Conservation (phyloP, 2,329 filamentous ascomycete genomes). For the Zymoseptoria passerinii region DNA sequence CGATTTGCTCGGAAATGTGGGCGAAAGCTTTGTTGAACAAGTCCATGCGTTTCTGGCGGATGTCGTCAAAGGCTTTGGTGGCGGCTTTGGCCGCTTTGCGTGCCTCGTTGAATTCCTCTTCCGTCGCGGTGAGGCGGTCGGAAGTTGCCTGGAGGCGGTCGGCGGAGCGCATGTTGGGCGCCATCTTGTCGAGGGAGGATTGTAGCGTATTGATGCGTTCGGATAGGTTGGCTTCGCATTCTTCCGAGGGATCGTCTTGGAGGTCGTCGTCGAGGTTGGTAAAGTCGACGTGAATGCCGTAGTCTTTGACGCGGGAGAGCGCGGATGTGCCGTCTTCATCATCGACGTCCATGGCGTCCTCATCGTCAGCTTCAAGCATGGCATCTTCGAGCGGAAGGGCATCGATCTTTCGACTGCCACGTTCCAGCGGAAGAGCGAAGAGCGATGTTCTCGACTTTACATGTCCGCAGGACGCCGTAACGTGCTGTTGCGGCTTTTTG, state of each 20-base stretch:
- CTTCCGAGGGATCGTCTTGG: slow-evolving; percentile 63
- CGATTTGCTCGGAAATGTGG: slow-evolving; percentile 93
- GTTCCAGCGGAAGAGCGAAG: slow-evolving; percentile 72
- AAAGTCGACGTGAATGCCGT: slow-evolving; percentile 87
- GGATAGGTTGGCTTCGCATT: slow-evolving; percentile 65
- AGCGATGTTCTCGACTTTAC: slow-evolving; percentile 86
- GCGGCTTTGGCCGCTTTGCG: slow-evolving; percentile 64
- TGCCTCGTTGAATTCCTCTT: slow-evolving; percentile 82
- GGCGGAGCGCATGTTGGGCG: slow-evolving; percentile 92
- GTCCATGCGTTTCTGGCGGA: slow-evolving; percentile 76
- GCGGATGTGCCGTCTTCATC: slow-evolving; percentile 49
- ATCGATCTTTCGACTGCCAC: slow-evolving; percentile 64
- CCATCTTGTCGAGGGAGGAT: slow-evolving; percentile 81
- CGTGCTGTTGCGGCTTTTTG: slow-evolving; percentile 78
- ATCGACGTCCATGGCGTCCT: slow-evolving; percentile 89
- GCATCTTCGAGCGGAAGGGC: slow-evolving; percentile 76
- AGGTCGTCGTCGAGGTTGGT: slow-evolving; percentile 72
- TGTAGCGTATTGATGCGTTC: slow-evolving; percentile 69
- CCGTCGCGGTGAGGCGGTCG: slow-evolving; percentile 69
- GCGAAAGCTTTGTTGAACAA: slow-evolving; percentile 92
- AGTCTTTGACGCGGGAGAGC: slow-evolving; percentile 60
- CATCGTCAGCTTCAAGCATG: slow-evolving; percentile 56
- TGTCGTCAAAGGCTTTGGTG: slow-evolving; percentile 72
- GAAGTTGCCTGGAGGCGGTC: slow-evolving; percentile 84
- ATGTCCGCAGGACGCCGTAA: slow-evolving; percentile 76